Percentiles rank a stretch among this genome's conserved stretches.
These are phyloP conservation scores for Suhomyces faveliae DNA, from an alignment of 805 yeast species.

Conservation along the genomic window DNA sequence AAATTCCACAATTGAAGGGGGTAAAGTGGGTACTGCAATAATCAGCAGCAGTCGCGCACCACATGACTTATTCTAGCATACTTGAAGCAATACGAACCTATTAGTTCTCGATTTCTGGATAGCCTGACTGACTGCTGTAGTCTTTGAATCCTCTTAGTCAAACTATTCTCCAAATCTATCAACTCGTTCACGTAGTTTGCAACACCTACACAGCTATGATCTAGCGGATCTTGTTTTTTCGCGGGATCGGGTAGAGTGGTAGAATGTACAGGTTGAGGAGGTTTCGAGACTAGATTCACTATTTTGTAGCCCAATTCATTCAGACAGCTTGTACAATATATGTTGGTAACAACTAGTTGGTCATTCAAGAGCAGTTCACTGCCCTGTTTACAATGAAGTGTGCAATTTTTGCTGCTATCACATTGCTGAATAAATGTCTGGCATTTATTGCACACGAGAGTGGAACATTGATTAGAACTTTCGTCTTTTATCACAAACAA, in stretches of 20 bases:
- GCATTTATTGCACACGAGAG: background rate
- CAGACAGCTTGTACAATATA: background rate
- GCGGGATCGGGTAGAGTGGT: constrained; percentile 8
- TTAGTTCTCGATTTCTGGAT: background rate
- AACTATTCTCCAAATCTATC: constrained; percentile 10
- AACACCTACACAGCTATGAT: constrained; percentile 7
- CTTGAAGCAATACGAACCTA: background rate
- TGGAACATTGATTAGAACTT: background rate
- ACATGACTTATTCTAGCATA: background rate
- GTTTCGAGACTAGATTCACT: constrained; percentile 4
- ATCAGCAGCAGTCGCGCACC: background rate
- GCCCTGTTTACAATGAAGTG: background rate
- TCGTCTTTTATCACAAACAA: background rate
- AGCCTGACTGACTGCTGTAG: background rate
- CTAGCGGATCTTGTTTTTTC: no score
- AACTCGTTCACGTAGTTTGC: constrained; percentile 10
- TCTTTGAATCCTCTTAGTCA: background rate
- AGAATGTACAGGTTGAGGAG: constrained; percentile 4
- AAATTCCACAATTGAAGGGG: no score
- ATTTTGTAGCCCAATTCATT: constrained; percentile 15
- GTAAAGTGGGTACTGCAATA: background rate
- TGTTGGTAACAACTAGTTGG: background rate
- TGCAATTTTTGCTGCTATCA: background rate
- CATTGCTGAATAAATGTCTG: background rate
- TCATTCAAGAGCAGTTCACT: background rate